Evolutionary conservation across 2,329 filamentous ascomycete species (phyloP), one percentile per base, ranked within the genome.

Genomic region (Stagonosporopsis cucurbitacearum): DNA sequence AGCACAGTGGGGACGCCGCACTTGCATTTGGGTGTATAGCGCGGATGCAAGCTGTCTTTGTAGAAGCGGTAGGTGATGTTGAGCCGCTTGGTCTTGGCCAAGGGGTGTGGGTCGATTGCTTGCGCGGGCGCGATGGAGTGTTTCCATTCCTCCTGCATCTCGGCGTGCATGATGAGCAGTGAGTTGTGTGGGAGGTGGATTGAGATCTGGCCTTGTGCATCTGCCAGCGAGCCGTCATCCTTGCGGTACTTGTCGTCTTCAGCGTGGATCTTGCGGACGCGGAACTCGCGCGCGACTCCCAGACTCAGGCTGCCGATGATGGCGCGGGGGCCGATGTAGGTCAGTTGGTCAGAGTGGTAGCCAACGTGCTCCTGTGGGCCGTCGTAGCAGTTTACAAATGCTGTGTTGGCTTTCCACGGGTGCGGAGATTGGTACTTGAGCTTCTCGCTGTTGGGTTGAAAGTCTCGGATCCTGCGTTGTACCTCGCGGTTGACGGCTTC

Each of bases 121-220:
- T 83, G 81, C 0, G 90, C 88, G 0, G 92, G 90, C 0, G 87
- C 82, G 39, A 99, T 90, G 63, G 86, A 85, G 74, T 99, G 95
- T 74, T 97, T 98, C 92, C 92, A 98, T 70, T 90, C 88, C 71
- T 98, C 94, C 71, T 98, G 94, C 91, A 96, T 98, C 71, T 96
- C 92, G 0, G 94, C 93, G 69, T 98, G 93, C 95, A 99, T 98
- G 9, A 98, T 82, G 0, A 99, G 82, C 0, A 98, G 83, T 0
- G 91, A 96, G 74, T 98, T 98, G 75, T 98, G 95, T 0, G 94
- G 94, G 0, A 98, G 85, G 66, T 97, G 92, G 39, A 98, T 95
- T 1, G 92, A 87, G 55, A 98, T 94, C 71, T 96, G 93, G 4
- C 93, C 94, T 68, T 90, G 86, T 0, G 84, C 82, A 61, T 95